A percentile compares a stretch with the other conserved stretches of the same genome.
phyloP scores from a whole-genome alignment of 1,284 basidiomycete genomes.

The Moniliella sp. region DNA sequence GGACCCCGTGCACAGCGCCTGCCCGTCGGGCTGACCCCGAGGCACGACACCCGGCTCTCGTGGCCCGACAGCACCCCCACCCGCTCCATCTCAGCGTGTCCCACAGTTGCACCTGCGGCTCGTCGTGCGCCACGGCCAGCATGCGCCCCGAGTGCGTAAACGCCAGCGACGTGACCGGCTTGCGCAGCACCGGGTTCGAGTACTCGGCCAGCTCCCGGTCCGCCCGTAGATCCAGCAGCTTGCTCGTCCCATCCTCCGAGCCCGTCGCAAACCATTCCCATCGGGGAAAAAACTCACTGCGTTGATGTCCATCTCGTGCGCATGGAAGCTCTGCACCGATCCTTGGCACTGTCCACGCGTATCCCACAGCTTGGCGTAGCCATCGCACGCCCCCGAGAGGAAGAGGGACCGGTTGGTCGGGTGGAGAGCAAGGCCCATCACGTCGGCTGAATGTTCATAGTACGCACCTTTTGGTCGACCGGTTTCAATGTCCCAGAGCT shows the following conservation, averaged over 20 bases:
- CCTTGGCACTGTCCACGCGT: conserved; percentile 74
- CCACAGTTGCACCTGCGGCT: conserved; percentile 98
- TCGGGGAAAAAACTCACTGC: conserved; percentile 99
- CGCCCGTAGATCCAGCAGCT: conserved; percentile 85
- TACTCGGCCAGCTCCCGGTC: conserved; percentile 88
- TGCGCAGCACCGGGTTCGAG: conserved; percentile 90
- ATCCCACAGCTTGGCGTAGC: conserved; percentile 94
- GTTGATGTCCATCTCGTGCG: conserved; percentile 96
- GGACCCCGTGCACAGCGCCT: conserved; percentile 88
- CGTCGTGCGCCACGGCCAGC: conserved; percentile 91
- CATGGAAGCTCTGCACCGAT: conserved; percentile 90
- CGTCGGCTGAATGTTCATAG: conserved; percentile 99
- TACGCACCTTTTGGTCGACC: too few species aligned
- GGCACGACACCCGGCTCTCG: conserved; percentile 86
- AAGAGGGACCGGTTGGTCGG: conserved; percentile 79
- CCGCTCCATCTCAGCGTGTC: conserved; percentile 87
- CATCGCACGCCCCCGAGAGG: conserved; percentile 92
- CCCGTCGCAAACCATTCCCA: conserved; percentile 91
- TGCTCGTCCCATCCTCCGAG: conserved; percentile 92
- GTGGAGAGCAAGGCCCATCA: too few species aligned
- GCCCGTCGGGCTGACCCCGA: conserved; percentile 88
- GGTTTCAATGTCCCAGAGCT: too few species aligned
- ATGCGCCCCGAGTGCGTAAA: conserved; percentile 93
- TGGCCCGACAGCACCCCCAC: conserved; percentile 89
- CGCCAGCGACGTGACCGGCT: conserved; percentile 90